Evolutionary conservation across 2,329 filamentous ascomycete species (phyloP), one percentile per base, ranked within the genome.

Genomic region (Penicillium palitans): DNA sequence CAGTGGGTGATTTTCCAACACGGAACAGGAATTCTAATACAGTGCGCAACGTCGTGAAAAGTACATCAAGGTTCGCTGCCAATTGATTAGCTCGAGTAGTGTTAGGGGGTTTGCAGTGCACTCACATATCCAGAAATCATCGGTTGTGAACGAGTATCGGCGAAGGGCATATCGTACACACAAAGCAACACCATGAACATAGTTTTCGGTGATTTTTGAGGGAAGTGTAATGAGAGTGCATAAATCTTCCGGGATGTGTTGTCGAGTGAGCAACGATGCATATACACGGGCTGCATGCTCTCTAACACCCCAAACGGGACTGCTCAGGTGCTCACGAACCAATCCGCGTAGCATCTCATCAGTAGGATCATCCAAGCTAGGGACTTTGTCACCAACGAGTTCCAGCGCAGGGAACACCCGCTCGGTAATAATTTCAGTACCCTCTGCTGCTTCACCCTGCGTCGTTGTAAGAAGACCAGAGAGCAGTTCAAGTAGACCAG

Each of bases 211-310:
- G 7, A 63, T 57, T 0, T 48, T 37, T 7, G 62, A 51, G 0
- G 70, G 56, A 10, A 52, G 40, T 8, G 61, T 47, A 17, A 74
- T 60, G 19, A 78, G 61, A 9, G 61, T 29, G 12, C 61, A 58
- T n/a, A 74, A 60, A 13, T 68, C 70, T 6, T 64, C 47, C 0
- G 76, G 58, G 37, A 78, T 74, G 17, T 74, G 62, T 1, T 64
- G 57, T 33, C 69, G 68, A 19, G 68, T 70, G 35, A 78, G 50
- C 3, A 79, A 59, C 9, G 74, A 76, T 4, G 75, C 74, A 64
- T 76, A 78, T 13, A 77, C 74, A 46, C 76, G 71, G 19, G 78
- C 78, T 19, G 78, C 76, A 52, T 80, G 78, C 52, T 80, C 78
- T 56, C 78, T 70, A 31, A 80, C 75, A 13, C 76, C 74, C 78